A percentile compares a stretch with the other conserved stretches of the same genome.
Evolutionary conservation across 208 protist species (phyloP).

Genomic region (Trypanosoma avium): DNA sequence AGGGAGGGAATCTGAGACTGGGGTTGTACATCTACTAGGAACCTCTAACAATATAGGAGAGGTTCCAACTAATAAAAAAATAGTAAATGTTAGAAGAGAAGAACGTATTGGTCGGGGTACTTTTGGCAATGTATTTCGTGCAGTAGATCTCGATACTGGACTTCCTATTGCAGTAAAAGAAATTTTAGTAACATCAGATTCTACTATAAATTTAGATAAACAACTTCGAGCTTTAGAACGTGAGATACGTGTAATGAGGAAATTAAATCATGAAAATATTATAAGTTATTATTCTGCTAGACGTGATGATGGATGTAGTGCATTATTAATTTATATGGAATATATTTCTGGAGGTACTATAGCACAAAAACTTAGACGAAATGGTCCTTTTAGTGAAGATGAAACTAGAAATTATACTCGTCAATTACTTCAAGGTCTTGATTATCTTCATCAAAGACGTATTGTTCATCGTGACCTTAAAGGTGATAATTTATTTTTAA

Average conservation of each 20-base stretch:
- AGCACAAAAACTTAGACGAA: constrained; percentile 42
- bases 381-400: constrained; percentile 73
- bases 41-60: constrained; percentile 27
- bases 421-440: constrained; percentile 84
- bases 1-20: neutral
- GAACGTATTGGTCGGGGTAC: constrained; percentile 80
- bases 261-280: constrained; percentile 89
- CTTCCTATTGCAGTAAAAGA: constrained; percentile 83
- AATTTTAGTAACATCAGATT: constrained; percentile 79
- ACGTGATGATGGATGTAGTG: constrained; percentile 50
- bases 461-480: constrained; percentile 94
- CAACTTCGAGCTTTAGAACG: constrained; percentile 79
- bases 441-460: constrained; percentile 83
- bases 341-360: constrained; percentile 88
- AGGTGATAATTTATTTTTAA: constrained; percentile 91
- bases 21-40: constrained; percentile 22
- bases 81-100: constrained; percentile 25
- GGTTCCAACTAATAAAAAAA: constrained; percentile 13
- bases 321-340: constrained; percentile 92
- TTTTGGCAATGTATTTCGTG: constrained; percentile 84
- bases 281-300: constrained; percentile 84
- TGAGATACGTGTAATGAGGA: constrained; percentile 92
- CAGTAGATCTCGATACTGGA: constrained; percentile 71
- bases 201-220: constrained; percentile 76
- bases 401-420: constrained; percentile 65